Conservation (phyloP, 2,329 filamentous ascomycete genomes). For the Curvularia eragrostidis region DNA sequence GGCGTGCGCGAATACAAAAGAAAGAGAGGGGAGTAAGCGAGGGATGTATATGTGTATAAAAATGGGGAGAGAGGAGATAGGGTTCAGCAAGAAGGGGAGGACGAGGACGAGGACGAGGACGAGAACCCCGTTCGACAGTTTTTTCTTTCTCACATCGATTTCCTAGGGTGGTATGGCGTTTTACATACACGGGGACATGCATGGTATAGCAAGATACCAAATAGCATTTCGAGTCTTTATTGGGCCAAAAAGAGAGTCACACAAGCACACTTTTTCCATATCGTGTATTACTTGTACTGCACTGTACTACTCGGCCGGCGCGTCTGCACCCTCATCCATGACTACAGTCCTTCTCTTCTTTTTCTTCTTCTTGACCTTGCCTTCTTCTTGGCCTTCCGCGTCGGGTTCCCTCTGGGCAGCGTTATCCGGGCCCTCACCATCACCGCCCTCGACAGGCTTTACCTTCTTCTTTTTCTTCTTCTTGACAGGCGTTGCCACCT, state of each 20-base stretch:
- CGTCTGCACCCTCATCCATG: constrained; percentile 37
- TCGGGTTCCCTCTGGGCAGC: constrained; percentile 4
- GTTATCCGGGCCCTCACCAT: constrained; percentile 17
- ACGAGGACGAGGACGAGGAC: neutral
- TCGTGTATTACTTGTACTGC: neutral
- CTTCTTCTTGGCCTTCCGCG: constrained; percentile 39
- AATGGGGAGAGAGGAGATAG: neutral
- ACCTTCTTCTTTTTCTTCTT: constrained; percentile 56
- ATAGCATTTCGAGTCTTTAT: constrained; percentile 4
- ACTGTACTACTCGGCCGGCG: constrained; percentile 16
- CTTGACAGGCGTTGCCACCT: constrained; percentile 25
- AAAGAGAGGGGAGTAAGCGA: neutral
- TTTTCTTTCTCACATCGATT: constrained; percentile 5
- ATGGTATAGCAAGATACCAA: constrained; percentile 7
- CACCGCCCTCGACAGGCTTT: constrained; percentile 34
- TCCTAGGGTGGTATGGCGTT: constrained; percentile 13
- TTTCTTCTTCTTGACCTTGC: constrained; percentile 52
- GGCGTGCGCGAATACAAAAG: neutral
- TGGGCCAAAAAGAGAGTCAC: neutral
- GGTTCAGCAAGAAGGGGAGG: neutral
- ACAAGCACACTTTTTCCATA: neutral
- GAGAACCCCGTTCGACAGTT: neutral
- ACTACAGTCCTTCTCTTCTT: constrained; percentile 49
- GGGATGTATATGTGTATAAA: neutral
- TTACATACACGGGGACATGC: neutral